Base-by-base conservation (phyloP, 345 rosid genomes). In the Brassica incana region DNA sequence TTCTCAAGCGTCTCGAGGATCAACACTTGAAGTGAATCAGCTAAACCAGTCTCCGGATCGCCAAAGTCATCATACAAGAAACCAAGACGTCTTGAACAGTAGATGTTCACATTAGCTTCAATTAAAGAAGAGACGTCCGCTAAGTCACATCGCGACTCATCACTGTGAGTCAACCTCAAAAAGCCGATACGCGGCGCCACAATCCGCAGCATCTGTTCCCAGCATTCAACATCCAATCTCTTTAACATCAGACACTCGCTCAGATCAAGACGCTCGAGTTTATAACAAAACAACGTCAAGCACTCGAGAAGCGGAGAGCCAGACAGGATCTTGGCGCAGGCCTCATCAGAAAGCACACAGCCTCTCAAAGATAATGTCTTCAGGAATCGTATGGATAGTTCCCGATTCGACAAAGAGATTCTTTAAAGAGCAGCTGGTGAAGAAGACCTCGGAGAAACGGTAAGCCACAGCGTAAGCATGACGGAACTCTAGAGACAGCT, bases 141-240 rank as follows among this genome's bases (percentile, higher is more conserved):
- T 5, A 52, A 52, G 5, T 12, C 54, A 12, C 54, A 45, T 14
- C 5, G 15, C 5, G 54, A 45, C n/a, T 11, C 54, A 12, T 45
- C 15, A 11, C 54, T 45, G 3, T 45, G 54, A 48, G 11, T 30
- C 79, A 67, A 38, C 5, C 23, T 75, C 72, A 66, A 33, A n/a
- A 4, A 67, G 25, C 27, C 66, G 67, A 76, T 10, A n/a, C 58
- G 58, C 9, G 79, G 79, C 1, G 79, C 73, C 40, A 76, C 59
- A 1, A 75, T 63, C 65, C 14, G 12, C 15, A 45, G 14, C 14
- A 5, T 2, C 14, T 65, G 63, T 38, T 33, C 27, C 78, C 0
- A 8, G 4, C 15, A 2, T 2, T 30, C 10, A 27, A 76, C 11
- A 8, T 54, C 66, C 38, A 76, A 29, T 3, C 29, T 76, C 6